These are phyloP conservation scores for Colletotrichum lentis DNA, from an alignment of 2,329 filamentous ascomycete genomes.

Conservation along the genomic window DNA sequence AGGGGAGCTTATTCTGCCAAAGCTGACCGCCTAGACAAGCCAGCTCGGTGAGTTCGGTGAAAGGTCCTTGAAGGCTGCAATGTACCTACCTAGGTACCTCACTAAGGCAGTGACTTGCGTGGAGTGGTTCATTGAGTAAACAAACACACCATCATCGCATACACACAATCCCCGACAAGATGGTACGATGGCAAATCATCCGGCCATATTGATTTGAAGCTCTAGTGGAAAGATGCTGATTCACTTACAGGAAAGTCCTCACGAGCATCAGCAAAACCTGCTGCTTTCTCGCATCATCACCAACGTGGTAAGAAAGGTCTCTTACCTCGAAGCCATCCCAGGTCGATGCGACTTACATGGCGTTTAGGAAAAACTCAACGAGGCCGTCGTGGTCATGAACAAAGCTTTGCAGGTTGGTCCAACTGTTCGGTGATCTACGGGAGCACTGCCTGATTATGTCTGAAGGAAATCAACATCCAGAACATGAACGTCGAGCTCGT, in stretches of 20 bases:
- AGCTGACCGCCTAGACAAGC: slow-evolving; percentile 18
- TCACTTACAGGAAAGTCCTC: slow-evolving; percentile 79
- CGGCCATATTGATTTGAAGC: background rate
- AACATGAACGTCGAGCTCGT: slow-evolving; percentile 99
- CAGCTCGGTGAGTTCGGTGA: slow-evolving; percentile 27
- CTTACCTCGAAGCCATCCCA: background rate
- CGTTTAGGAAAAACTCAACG: slow-evolving; percentile 91
- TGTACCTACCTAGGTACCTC: background rate
- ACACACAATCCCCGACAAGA: slow-evolving; percentile 19
- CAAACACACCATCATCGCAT: slow-evolving; percentile 19
- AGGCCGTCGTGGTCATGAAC: slow-evolving; percentile 91
- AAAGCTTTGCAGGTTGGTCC: slow-evolving; percentile 79
- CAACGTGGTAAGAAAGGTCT: slow-evolving; percentile 83
- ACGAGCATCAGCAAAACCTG: slow-evolving; percentile 96
- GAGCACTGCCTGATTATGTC: background rate
- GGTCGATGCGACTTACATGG: slow-evolving; percentile 30
- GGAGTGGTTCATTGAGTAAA: slow-evolving; percentile 16
- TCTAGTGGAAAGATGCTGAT: background rate
- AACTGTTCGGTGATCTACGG: background rate
- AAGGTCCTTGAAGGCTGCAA: background rate
- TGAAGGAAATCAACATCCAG: slow-evolving; percentile 93
- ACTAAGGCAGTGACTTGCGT: background rate
- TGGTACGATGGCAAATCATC: slow-evolving; percentile 23
- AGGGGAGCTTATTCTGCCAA: slow-evolving; percentile 35
- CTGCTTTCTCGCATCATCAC: slow-evolving; percentile 94